Evolutionary conservation across 805 yeast species (phyloP), one percentile per base, ranked within the genome.

Genomic region (Starmerella roubikii): DNA sequence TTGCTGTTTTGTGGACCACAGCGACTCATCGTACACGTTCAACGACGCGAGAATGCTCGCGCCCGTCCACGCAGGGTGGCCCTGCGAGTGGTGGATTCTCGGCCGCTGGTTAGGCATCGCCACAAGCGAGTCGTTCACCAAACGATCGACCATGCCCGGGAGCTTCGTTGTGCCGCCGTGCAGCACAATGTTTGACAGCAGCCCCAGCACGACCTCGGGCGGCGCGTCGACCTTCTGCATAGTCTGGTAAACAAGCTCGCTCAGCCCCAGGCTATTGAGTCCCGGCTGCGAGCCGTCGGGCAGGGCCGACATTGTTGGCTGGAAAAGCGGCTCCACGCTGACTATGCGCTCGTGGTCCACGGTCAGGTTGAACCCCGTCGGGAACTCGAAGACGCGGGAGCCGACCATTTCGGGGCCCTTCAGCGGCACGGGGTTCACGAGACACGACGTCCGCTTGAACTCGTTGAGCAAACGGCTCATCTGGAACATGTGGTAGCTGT

Each of bases 1-100:
- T 60, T 86, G 96, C 49, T 71, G 74, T 55, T 75, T 78, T 32
- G 86, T 80, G 15, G 85, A 93, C 94, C 95, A 86, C 61, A 85
- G 79, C 11, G 42, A 36, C 59, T 84, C 94, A 58, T 86, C 95
- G 67, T 83, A 85, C 10, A 94, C 81, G 29, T 94, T 94, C 50
- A 86, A 66, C 42, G 91, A 77, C 7, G 93, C 76, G 42, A 86
- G 64, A 25, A 86, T 84, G 48, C 88, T 77, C 3, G 94, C 95
- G 34, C 96, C 96, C 32, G 86, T 69, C 94, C 95, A 86, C 12
- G 85, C 68, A 43, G 84, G 83, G 55, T 72, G 78, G 45, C 72
- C 72, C 55, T 94, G 67, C 32, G 84, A 74, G 56, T 83, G 83
- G 49, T 83, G 65, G 20, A 46, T 31, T 21, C 26, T 18, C 32